phyloP scores from a whole-genome alignment of 192 early-diverging fungal genomes.

The Endogone sp. region DNA sequence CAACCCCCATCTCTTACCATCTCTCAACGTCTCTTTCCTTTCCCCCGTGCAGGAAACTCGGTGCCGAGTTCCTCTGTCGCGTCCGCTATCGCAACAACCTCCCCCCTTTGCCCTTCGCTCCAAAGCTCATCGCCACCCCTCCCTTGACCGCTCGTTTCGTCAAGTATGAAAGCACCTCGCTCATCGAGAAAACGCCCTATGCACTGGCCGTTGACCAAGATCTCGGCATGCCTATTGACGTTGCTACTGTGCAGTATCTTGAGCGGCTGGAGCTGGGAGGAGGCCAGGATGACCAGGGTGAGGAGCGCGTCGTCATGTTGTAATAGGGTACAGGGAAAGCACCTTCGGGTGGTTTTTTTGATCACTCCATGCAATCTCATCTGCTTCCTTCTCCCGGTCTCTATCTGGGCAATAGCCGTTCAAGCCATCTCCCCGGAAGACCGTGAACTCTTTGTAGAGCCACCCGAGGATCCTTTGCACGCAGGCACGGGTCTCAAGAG shows the following conservation, averaged over 20 bases:
- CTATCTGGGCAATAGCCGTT: too few species aligned
- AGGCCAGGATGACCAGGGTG: neutral
- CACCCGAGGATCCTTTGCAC: conserved; percentile 10
- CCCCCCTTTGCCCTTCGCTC: conserved; percentile 41
- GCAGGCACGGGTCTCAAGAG: conserved; percentile 10
- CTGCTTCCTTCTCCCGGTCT: neutral
- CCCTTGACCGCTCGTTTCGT: conserved; percentile 38
- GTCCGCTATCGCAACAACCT: conserved; percentile 48
- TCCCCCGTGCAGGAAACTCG: conserved; percentile 29
- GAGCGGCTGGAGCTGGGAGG: conserved; percentile 10
- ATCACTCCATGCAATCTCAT: neutral
- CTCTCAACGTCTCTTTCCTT: too few species aligned
- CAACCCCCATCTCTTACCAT: too few species aligned
- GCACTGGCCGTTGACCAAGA: conserved; percentile 40
- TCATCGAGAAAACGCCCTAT: conserved; percentile 39
- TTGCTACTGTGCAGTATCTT: conserved; percentile 39
- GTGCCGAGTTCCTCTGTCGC: conserved; percentile 43
- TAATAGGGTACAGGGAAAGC: neutral
- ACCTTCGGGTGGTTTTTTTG: neutral
- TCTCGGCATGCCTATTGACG: conserved; percentile 40
- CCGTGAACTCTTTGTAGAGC: conserved; percentile 23
- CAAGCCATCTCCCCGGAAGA: conserved; percentile 12
- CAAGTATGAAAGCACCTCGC: conserved; percentile 37
- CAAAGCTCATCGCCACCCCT: conserved; percentile 40
- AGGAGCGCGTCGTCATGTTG: too few species aligned